Evolutionary conservation across 169 alveolate species (phyloP).

Genomic region (Ichthyophthirius multifiliis): DNA sequence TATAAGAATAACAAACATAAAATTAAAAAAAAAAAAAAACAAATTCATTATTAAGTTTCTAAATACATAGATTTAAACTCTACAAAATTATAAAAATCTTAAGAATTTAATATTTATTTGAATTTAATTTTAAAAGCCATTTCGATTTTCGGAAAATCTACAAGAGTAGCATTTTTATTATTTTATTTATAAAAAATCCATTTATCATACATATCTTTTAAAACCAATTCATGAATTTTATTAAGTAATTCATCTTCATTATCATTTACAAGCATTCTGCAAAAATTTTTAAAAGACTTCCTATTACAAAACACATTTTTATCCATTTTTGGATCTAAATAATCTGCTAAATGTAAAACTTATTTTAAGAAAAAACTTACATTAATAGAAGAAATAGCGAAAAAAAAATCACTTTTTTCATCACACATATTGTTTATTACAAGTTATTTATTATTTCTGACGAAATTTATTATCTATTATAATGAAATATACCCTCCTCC

Average conservation of each 20-base stretch:
- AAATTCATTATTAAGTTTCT: no score
- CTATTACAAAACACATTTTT: slow-evolving; percentile 13
- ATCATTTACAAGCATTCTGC: background rate
- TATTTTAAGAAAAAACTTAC: slow-evolving; percentile 19
- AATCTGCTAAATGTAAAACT: slow-evolving; percentile 23
- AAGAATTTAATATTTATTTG: no score
- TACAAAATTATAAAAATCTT: no score
- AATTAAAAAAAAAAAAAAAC: no score
- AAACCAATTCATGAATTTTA: background rate
- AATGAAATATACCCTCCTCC: slow-evolving; percentile 30
- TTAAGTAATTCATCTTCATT: background rate
- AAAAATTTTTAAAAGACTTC: background rate
- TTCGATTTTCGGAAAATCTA: slow-evolving; percentile 5
- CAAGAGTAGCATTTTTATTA: background rate
- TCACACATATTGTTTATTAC: slow-evolving; percentile 24
- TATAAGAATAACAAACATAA: no score
- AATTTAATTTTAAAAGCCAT: background rate
- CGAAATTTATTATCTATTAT: slow-evolving; percentile 21
- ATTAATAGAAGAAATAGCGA: slow-evolving; percentile 39
- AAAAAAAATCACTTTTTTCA: slow-evolving; percentile 28
- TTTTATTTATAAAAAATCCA: background rate
- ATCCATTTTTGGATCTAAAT: slow-evolving; percentile 19
- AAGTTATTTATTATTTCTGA: background rate
- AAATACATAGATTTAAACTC: no score
- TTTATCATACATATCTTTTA: background rate